These are phyloP conservation scores for Eimeria mitis DNA, from an alignment of 169 alveolate genomes.

Conservation along the genomic window DNA sequence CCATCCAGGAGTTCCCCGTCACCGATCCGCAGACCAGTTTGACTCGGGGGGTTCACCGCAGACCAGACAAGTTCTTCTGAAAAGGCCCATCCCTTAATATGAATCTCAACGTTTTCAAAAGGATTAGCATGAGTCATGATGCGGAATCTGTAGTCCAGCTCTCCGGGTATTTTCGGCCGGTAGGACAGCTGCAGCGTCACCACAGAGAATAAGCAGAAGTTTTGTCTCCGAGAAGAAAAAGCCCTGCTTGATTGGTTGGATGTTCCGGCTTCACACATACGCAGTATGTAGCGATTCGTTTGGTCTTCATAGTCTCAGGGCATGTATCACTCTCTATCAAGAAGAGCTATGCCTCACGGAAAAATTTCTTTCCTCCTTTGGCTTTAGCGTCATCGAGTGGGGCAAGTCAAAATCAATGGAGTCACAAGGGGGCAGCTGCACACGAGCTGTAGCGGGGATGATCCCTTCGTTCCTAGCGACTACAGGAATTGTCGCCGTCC, in stretches of 20 bases:
- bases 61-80: constrained; percentile 71
- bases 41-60: neutral
- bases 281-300: neutral
- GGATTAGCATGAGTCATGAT: constrained; percentile 84
- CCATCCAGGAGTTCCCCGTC: constrained; percentile 46
- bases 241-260: neutral
- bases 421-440: constrained; percentile 54
- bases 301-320: neutral
- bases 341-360: constrained; percentile 44
- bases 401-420: constrained; percentile 81
- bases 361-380: constrained; percentile 74
- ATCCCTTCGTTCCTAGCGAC: constrained; percentile 90
- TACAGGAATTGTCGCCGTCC: constrained; percentile 87
- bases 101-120: constrained; percentile 81
- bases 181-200: constrained; percentile 32
- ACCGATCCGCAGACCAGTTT: neutral
- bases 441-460: constrained; percentile 88
- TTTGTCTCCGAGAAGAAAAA: neutral
- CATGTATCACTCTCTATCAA: neutral
- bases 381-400: constrained; percentile 72
- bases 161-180: constrained; percentile 73
- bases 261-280: neutral
- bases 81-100: constrained; percentile 23
- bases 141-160: constrained; percentile 72
- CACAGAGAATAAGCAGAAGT: neutral